phyloP scores from a whole-genome alignment of 306 rosid species.

The Cyamopsis tetragonoloba region DNA sequence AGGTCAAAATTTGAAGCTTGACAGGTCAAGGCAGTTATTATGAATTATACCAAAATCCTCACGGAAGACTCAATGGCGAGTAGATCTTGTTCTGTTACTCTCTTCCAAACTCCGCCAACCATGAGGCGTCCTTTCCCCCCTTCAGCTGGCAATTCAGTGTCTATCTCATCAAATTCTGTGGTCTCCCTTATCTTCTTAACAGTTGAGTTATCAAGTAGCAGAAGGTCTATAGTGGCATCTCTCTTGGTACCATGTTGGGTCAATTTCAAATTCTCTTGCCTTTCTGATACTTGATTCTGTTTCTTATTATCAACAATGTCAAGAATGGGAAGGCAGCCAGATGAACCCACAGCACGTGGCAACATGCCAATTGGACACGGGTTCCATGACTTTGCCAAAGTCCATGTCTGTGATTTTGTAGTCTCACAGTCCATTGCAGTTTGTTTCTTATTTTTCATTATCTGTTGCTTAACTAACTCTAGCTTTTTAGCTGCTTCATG shows the following conservation, averaged over 20 bases:
- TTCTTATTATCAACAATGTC: constrained; percentile 22
- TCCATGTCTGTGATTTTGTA: constrained; percentile 48
- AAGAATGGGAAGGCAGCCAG: constrained; percentile 65
- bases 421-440: constrained; percentile 25
- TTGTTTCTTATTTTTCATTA: constrained; percentile 31
- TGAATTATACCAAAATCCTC: constrained; percentile 47
- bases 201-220: constrained; percentile 36
- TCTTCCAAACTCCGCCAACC: constrained; percentile 62
- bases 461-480: constrained; percentile 51
- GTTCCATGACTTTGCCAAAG: constrained; percentile 66
- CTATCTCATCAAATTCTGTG: constrained; percentile 17
- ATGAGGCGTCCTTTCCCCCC: constrained; percentile 42
- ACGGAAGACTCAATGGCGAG: constrained; percentile 54
- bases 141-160: constrained; percentile 17
- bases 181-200: constrained; percentile 59
- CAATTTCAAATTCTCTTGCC: constrained; percentile 30
- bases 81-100: constrained; percentile 55
- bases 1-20: background rate
- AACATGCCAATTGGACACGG: constrained; percentile 93
- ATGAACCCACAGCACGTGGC: constrained; percentile 60
- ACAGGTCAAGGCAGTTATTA: background rate
- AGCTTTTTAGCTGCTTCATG: constrained; percentile 53
- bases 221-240: constrained; percentile 42
- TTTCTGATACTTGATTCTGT: constrained; percentile 21
- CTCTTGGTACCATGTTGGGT: constrained; percentile 39